Percentiles rank a stretch among this genome's conserved stretches.
Evolutionary conservation across 495 filamentous ascomycete genomes (phyloP).

Genomic region (Penicillium verhagenii): DNA sequence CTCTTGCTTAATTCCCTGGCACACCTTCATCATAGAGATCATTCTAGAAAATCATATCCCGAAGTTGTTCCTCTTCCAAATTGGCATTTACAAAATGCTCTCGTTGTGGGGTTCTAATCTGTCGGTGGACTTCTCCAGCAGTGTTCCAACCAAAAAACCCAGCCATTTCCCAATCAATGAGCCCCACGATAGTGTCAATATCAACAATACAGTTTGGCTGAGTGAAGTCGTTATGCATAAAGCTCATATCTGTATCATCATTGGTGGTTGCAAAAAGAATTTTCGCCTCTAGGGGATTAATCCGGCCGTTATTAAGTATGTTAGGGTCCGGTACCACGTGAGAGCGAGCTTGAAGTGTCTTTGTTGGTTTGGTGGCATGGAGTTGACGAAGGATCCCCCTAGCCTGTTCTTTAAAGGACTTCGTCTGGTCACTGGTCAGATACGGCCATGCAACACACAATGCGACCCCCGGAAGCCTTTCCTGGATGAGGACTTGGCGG

Average conservation of each 20-base stretch:
- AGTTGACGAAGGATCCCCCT: conserved; percentile 30
- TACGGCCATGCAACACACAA: conserved; percentile 47
- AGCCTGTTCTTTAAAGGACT: conserved; percentile 42
- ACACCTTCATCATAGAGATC: conserved; percentile 39
- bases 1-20: too few species aligned
- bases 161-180: conserved; percentile 50
- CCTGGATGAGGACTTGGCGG: conserved; percentile 39
- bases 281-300: conserved; percentile 29
- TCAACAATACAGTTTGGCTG: conserved; percentile 43
- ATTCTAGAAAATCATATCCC: conserved; percentile 37
- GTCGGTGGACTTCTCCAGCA: conserved; percentile 35
- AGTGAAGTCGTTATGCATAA: conserved; percentile 47
- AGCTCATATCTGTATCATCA: conserved; percentile 30
- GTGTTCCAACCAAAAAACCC: conserved; percentile 46
- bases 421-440: conserved; percentile 35
- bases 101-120: conserved; percentile 35
- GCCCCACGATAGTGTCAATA: conserved; percentile 39
- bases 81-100: conserved; percentile 35
- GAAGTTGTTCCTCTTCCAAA: conserved; percentile 24
- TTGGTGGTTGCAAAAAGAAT: conserved; percentile 32
- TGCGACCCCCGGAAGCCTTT: conserved; percentile 42
- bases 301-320: conserved; percentile 32
- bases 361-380: conserved; percentile 22
- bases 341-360: conserved; percentile 17
- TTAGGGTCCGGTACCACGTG: conserved; percentile 38